Percentiles rank a stretch among this genome's conserved stretches.
phyloP scores from a whole-genome alignment of 1,284 basidiomycete species.

The Sporisorium scitamineum region DNA sequence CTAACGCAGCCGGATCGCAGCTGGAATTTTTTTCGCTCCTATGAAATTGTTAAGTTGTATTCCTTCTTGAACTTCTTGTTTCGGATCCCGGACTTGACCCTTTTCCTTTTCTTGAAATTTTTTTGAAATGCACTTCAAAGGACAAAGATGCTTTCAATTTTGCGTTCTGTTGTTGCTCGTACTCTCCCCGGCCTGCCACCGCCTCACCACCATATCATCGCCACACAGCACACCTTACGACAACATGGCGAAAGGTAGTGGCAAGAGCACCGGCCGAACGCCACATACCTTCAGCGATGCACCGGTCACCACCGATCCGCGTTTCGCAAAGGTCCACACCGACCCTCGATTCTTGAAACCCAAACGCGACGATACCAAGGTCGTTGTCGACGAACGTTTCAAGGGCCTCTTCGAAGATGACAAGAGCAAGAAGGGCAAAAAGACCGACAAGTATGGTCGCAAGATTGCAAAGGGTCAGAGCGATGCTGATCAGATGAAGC shows the following conservation, averaged over 20 bases:
- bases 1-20: neutral
- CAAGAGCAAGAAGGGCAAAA: slow-evolving; percentile 60
- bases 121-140: neutral
- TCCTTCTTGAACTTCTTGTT: too few species aligned
- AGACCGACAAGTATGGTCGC: slow-evolving; percentile 93
- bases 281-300: slow-evolving; percentile 24
- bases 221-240: neutral
- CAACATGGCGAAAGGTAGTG: slow-evolving; percentile 35
- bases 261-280: slow-evolving; percentile 13
- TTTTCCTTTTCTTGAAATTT: slow-evolving; percentile 1
- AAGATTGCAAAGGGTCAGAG: slow-evolving; percentile 71
- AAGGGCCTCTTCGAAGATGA: slow-evolving; percentile 71
- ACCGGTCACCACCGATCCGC: slow-evolving; percentile 52
- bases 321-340: slow-evolving; percentile 86
- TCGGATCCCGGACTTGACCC: slow-evolving; percentile 21
- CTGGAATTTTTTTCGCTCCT: neutral
- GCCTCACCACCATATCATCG: neutral
- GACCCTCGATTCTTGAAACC: slow-evolving; percentile 93
- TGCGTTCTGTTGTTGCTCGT: neutral
- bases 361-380: slow-evolving; percentile 82
- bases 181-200: neutral
- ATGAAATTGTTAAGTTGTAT: too few species aligned
- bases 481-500: slow-evolving; percentile 55
- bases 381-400: slow-evolving; percentile 94
- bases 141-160: neutral